Base-by-base conservation (phyloP, 1,284 basidiomycete genomes). In the Leccinum variabile region DNA sequence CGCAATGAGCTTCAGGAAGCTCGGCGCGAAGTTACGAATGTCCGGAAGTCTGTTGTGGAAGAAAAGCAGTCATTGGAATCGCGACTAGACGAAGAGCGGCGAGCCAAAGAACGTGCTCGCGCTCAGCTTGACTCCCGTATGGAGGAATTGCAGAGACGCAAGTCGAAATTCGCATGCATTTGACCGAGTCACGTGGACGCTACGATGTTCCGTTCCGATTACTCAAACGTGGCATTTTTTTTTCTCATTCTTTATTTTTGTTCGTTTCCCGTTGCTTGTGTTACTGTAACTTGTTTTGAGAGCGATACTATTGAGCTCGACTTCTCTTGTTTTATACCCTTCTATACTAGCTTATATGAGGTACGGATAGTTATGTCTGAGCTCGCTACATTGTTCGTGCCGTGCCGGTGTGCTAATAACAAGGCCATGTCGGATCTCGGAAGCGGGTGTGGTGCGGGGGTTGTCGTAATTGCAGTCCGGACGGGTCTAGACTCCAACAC, bases 91-190 rank as follows among this genome's bases (percentile, higher is more conserved):
- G 91, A 94, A 74, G 92, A 95, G 76, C 86, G 90, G 59, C 84
- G 83, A 70, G 88, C 88, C 14, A 94, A 93, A 77, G 91, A 94
- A 73, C 86, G 91, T 35, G 90, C 87, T 52, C 87, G 91, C 59
- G 86, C 88, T 61, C 92, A 94, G 75, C 84, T 95, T 28, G 92
- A 94, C 73, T 82, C 84, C 44, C 86, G 94, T 66, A 90, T 94
- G 88, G 90, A 92, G 61, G 92, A 94, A 69, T 78, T 94, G 60
- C 81, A 85, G 73, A 84, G 84, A 77, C 88, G 90, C 66, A 93
- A 92, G 79, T 92, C 91, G 66, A 93, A 93, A 78, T 93, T 92
- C 74, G 88, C 88, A 56, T 92, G 90, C 76, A 82, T 92, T 75
- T 91, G 64, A 72, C 60, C 60, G 63, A 62, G 53, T 60, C 54